Evolutionary conservation across 768 basidiomycete genomes (phyloP), one percentile per base, ranked within the genome.

Genomic region (Rhodotorula taiwanensis): DNA sequence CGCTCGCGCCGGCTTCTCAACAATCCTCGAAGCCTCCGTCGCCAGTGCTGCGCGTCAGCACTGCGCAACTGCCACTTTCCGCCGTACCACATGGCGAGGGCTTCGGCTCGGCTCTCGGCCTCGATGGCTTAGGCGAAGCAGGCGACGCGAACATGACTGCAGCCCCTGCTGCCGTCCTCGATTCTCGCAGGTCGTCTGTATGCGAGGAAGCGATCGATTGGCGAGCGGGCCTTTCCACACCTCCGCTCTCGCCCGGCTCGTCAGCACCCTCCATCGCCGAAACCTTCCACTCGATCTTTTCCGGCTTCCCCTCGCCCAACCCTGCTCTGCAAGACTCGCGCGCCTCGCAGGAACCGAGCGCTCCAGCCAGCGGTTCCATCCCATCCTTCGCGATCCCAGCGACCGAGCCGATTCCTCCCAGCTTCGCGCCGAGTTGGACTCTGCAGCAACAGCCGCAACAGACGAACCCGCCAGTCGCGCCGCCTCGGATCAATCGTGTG

Each of bases 401-500:
- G 16, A 59, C 52, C 42, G 57, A 67, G 28, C 60, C 60, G 23
- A 60, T 60, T 8, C 52, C 59, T 13, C 28, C 52, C 30, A 61
- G 59, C 45, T 34, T 58, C 28, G 51, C 61, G 28, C 55, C 55
- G 18, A 48, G 39, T 31, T 64, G 62, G 59, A 11, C 59, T 5
- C 49, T 58, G 34, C 64, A 65, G 43, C 64, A 65, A 31, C 64
- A 55, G 31, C 42, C 39, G 14, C 58, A 60, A 27, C 58, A 51
- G 25, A 30, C n/a, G 20, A 45, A 39, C 13, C 59, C 59, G 1
- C 16, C 62, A 2, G n/a, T 48, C 21, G 60, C 66, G 2, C 52
- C 63, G 21, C 67, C 67, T 0, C 58, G 62, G 62, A 62, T 78
- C 81, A 62, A 73, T 81, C 62, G 83, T 82, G 56, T 76, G 64